phyloP scores from a whole-genome alignment of 306 rosid species.

The Rubus idaeus region DNA sequence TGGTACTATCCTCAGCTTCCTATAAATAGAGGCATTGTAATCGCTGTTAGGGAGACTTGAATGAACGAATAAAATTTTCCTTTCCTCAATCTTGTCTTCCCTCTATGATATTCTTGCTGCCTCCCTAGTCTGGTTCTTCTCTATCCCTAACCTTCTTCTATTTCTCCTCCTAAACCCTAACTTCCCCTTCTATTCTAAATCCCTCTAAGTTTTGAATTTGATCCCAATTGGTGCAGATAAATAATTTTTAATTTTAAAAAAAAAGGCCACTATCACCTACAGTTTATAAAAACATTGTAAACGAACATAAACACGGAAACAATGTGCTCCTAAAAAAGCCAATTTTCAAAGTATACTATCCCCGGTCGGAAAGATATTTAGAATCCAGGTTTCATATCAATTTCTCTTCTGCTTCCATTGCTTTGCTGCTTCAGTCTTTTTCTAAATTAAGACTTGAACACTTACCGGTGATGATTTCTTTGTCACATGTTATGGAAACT shows the following conservation, averaged over 20 bases:
- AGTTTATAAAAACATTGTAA: background rate
- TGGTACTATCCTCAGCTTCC: background rate
- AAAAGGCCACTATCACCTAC: background rate
- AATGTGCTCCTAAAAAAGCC: background rate
- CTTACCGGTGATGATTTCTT: conserved; percentile 87
- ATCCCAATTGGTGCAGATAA: background rate
- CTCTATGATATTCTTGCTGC: background rate
- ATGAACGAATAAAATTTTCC: background rate
- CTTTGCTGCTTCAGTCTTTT: background rate
- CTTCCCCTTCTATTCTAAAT: background rate
- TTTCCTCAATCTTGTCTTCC: background rate
- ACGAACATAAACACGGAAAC: background rate
- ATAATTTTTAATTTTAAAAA: too few species aligned
- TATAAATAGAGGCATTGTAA: background rate
- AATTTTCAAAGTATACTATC: background rate
- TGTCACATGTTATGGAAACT: conserved; percentile 76
- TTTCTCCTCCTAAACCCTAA: background rate
- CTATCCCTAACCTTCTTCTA: background rate
- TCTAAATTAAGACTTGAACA: conserved; percentile 1
- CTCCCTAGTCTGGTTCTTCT: background rate
- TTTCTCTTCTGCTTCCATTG: background rate
- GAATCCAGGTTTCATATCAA: background rate
- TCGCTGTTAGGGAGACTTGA: background rate
- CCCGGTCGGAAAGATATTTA: background rate
- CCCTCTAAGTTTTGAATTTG: background rate